Evolutionary conservation across 495 filamentous ascomycete genomes (phyloP), one percentile per base, ranked within the genome.

Genomic region (Pyrenula aspistea): DNA sequence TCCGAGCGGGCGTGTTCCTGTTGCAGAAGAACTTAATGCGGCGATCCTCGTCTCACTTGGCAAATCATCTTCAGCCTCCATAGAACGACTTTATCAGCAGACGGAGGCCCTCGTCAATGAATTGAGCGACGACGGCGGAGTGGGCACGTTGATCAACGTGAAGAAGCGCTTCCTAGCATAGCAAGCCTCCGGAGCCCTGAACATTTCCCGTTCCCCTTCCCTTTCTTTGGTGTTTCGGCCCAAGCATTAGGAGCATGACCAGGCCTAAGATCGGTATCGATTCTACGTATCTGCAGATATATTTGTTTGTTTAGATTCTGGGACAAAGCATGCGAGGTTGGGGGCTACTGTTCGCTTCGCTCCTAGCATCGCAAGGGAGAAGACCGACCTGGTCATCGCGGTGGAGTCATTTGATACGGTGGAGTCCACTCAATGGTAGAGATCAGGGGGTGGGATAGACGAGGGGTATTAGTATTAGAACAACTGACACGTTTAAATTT

Each of bases 1-100:
- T 63, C 77, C 78, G 12, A 78, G 77, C 12, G 89, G 88, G 1
- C 74, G 93, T 55, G 82, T 86, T 25, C 78, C 82, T 52, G 89
- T 97, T 52, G 91, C 91, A 20, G 93, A 99, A 72, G 91, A 95
- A 71, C 71, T 99, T 59, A 97, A 97, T 67, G 87, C 88, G 58
- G 93, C 89, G 42, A 96, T 98, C 60, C 69, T 98, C 54, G 93
- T 88, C 25, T 92, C 87, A 0, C 77, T 96, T 0, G 94, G 94
- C 52, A 92, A 93, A 75, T 91, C 88, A 2, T 89, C 88, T 10
- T 80, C 85, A 53, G 88, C 94, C 0, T 90, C 92, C 1, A 70
- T 98, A 54, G 94, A 96, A 67, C 83, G 85, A 52, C 67, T 97
- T 22, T 88, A 86, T 63, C 86, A 90, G 62, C 93, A 97, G 71